These are phyloP conservation scores for Puccinia novopanici DNA, from an alignment of 1,284 basidiomycete genomes.

Conservation along the genomic window DNA sequence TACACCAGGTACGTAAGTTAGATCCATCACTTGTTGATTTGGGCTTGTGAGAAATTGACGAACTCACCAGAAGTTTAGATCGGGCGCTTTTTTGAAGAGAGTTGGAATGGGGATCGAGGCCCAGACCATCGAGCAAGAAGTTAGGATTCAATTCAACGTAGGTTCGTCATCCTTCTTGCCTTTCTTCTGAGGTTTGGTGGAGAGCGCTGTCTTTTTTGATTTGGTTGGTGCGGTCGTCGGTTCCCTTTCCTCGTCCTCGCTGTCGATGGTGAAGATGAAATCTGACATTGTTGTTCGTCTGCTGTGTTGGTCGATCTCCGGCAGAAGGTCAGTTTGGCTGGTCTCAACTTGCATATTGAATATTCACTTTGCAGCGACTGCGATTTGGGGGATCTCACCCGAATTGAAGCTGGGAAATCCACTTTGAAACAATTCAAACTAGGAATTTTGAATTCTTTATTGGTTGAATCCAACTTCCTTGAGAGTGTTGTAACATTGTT, in stretches of 20 bases:
- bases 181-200: conserved; percentile 1
- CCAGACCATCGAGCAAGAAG: conserved; percentile 44
- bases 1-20: not conserved
- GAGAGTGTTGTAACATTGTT: too few relatives aligned
- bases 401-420: not conserved
- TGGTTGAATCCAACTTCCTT: too few relatives aligned
- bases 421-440: too few relatives aligned
- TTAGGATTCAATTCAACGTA: conserved; percentile 35
- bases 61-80: conserved; percentile 10
- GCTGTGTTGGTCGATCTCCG: not conserved
- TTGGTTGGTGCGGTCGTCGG: not conserved
- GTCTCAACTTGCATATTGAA: not conserved
- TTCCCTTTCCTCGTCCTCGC: conserved; percentile 20
- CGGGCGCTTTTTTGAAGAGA: not conserved
- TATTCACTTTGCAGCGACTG: not conserved
- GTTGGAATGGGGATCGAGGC: conserved; percentile 26
- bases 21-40: not conserved
- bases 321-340: not conserved
- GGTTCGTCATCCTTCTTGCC: conserved; percentile 7
- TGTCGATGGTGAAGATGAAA: conserved; percentile 50
- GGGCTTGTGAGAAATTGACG: not conserved
- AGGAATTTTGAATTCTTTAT: too few relatives aligned
- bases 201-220: not conserved
- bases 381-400: too few relatives aligned
- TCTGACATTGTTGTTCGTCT: conserved; percentile 28